Base-by-base conservation (phyloP, 805 yeast genomes). In the Alloascoidea africana region DNA sequence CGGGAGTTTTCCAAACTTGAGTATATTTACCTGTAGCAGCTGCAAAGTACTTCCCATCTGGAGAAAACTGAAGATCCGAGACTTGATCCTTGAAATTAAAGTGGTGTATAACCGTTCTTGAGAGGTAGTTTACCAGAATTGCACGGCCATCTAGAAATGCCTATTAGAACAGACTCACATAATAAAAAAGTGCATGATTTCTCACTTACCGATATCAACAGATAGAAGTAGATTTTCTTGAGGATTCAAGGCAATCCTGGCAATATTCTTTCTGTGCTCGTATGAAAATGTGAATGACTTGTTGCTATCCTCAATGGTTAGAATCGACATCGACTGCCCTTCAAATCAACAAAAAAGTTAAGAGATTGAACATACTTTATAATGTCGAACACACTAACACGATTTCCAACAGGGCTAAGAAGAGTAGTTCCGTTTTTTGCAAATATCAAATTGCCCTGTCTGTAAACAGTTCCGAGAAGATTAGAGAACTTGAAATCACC, bases 131-230 rank as follows among this genome's bases (percentile, higher is more conserved):
- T 27, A 83, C 94, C 42, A 91, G 65, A 35, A 91, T 85, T 14
- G 94, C 96, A 47, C 96, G 68, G 0, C 98, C 98, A 49, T 85
- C 94, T 37, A 68, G n/a, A n/a, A n/a, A n/a, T n/a, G n/a, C n/a
- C n/a, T n/a, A n/a, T n/a, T n/a, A n/a, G n/a, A n/a, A n/a, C n/a
- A n/a, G n/a, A n/a, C n/a, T n/a, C n/a, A n/a, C n/a, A n/a, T n/a
- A n/a, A n/a, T n/a, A n/a, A n/a, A n/a, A n/a, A n/a, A n/a, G n/a
- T n/a, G n/a, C n/a, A n/a, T n/a, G n/a, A n/a, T n/a, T n/a, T n/a
- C n/a, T n/a, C n/a, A n/a, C n/a, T n/a, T n/a, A n/a, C n/a, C n/a
- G n/a, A n/a, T 77, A 52, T 93, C 98, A 1, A 89, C 83, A 2
- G 94, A 70, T 13, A 91, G 49, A 50, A 91, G 55, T 27, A 91